Conservation (phyloP, 2,329 filamentous ascomycete genomes). For the Aspergillus sp. region DNA sequence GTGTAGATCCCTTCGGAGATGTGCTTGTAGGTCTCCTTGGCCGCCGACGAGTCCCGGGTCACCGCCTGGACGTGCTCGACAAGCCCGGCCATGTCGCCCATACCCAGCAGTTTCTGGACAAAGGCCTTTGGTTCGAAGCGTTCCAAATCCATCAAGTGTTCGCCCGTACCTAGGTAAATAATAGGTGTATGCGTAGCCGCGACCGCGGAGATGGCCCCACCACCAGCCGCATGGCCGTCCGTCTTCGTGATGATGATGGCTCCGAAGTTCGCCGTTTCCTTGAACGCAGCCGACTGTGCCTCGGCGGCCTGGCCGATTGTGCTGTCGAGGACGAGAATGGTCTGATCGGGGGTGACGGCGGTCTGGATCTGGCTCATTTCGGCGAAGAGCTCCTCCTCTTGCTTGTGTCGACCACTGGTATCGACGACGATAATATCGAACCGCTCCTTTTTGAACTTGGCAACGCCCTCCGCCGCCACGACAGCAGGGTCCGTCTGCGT, state of each 20-base stretch:
- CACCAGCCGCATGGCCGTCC: constrained; percentile 87
- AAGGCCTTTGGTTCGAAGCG: constrained; percentile 88
- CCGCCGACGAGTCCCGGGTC: constrained; percentile 69
- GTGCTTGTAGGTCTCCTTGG: constrained; percentile 97
- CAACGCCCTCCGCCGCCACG: constrained; percentile 89
- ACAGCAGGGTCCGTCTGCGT: constrained; percentile 93
- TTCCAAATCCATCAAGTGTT: constrained; percentile 93
- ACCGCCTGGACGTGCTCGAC: constrained; percentile 95
- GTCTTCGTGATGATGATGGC: constrained; percentile 99
- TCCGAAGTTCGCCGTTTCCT: constrained; percentile 91
- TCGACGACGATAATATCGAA: constrained; percentile 99
- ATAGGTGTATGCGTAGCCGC: constrained; percentile 95
- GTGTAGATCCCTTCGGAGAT: constrained; percentile 96
- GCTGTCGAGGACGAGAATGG: constrained; percentile 94
- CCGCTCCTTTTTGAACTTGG: constrained; percentile 97
- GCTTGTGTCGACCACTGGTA: constrained; percentile 87
- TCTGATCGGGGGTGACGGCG: constrained; percentile 86
- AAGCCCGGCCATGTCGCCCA: constrained; percentile 92
- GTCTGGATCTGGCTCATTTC: constrained; percentile 96
- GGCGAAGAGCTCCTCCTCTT: constrained; percentile 88
- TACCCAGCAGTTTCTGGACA: constrained; percentile 84
- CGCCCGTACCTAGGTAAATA: constrained; percentile 94
- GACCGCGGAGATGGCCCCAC: constrained; percentile 94
- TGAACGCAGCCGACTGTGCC: constrained; percentile 90
- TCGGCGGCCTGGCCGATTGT: constrained; percentile 96